phyloP scores from a whole-genome alignment of 495 filamentous ascomycete species.

The Mytilinidion resinicola region DNA sequence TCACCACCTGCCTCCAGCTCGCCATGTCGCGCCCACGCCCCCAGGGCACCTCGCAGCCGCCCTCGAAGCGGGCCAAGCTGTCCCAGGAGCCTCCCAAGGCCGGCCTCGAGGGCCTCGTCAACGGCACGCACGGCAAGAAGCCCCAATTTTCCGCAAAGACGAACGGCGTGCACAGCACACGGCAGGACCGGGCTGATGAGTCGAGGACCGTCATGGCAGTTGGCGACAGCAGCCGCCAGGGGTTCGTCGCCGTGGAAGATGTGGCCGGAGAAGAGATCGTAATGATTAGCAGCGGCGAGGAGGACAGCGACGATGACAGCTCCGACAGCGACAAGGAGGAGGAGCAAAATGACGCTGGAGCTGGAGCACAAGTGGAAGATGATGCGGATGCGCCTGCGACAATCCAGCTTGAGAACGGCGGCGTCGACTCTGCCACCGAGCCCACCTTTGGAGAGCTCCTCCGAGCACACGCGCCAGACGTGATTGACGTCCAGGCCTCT shows the following conservation, averaged over 20 bases:
- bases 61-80: constrained; percentile 25
- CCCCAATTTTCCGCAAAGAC: constrained; percentile 15
- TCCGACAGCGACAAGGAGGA: constrained; percentile 30
- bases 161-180: constrained; percentile 46
- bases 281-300: constrained; percentile 53
- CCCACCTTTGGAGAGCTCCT: constrained; percentile 87
- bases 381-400: constrained; percentile 36
- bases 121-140: constrained; percentile 9
- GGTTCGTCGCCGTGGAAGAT: constrained; percentile 27
- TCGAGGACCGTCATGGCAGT: constrained; percentile 57
- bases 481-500: constrained; percentile 66
- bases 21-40: not conserved
- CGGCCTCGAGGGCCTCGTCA: constrained; percentile 18
- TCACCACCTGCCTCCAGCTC: too few species aligned
- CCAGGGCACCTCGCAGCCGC: constrained; percentile 14
- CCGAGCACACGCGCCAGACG: constrained; percentile 58
- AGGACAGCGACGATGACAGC: constrained; percentile 27
- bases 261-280: constrained; percentile 36
- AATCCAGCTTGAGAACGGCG: constrained; percentile 2
- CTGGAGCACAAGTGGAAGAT: constrained; percentile 21
- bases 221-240: constrained; percentile 30
- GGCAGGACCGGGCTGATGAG: constrained; percentile 65
- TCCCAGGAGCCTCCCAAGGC: constrained; percentile 7
- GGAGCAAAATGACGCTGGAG: constrained; percentile 7
- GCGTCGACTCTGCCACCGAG: constrained; percentile 39